Base-by-base conservation (phyloP, 371 early-diverging fungal species). In the Smittium mucronatum region DNA sequence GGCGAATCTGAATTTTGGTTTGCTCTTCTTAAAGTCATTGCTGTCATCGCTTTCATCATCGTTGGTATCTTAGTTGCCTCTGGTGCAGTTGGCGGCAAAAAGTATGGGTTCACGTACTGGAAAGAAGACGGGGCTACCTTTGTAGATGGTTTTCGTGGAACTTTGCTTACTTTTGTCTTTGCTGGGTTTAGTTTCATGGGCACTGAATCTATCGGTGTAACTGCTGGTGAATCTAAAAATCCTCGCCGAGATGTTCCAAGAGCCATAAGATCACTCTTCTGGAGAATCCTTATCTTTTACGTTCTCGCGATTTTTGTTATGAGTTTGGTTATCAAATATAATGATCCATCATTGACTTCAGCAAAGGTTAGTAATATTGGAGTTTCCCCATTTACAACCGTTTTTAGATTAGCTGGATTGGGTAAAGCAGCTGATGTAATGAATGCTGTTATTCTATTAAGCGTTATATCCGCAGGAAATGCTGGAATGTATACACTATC, bases 141-240 rank as follows among this genome's bases (percentile, higher is more conserved):
- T 68, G 84, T 84, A 58, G 85, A 87, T 64, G 87, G 85, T 30
- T 74, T 89, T 69, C 69, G 83, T 28, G 89, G 88, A 29, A 81
- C 89, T 33, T 71, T 90, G 57, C 81, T 84, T 69, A 87, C 87
- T 0, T 88, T 92, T 75, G 78, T 92, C 69, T 83, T 88, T 30
- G 92, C 94, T 26, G 90, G 89, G 63, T 94, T 90, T 75, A 85
- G 88, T n/a, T 92, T 92, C 82, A 91, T 91, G 71, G 94, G 94
- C 30, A 89, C 91, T 0, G 91, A 87, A 75, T 81, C 84, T 71
- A 84, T 89, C 32, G 89, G 89, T 69, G 81, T 89, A 72, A 86
- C 90, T 21, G 87, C 87, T 16, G 89, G 86, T 72, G 90, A 89
- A 77, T 84, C 83, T 47, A 82, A 83, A 61, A 88, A 87, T 72